These are phyloP conservation scores for Gardenia jasminoides DNA, from an alignment of 257 asterid species.

Conservation along the genomic window DNA sequence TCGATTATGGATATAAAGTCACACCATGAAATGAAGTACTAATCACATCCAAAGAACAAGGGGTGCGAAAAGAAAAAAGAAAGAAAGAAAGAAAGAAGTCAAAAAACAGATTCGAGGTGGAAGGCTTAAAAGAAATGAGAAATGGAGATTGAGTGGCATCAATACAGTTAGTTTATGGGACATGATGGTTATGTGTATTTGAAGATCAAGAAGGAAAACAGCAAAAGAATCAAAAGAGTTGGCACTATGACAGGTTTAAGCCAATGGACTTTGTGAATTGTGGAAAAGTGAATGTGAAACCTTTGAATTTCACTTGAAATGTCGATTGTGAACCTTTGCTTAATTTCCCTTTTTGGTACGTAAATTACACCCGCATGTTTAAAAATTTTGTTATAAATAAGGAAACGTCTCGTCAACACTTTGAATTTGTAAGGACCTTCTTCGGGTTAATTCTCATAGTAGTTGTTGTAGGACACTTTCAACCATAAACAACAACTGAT, in stretches of 20 bases:
- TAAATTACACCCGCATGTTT: background rate
- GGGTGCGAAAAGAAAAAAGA: background rate
- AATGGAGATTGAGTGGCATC: background rate
- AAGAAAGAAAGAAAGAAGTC: too few relatives aligned
- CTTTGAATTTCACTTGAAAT: background rate
- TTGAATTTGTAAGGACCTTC: background rate
- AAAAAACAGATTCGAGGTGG: background rate
- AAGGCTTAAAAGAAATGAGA: too few relatives aligned
- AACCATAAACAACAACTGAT: background rate
- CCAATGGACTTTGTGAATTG: background rate
- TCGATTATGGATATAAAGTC: background rate
- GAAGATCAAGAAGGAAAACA: background rate
- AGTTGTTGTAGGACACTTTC: background rate
- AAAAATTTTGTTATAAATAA: background rate
- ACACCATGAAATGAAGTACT: background rate
- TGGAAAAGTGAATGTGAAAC: background rate
- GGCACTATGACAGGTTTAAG: background rate
- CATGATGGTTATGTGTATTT: background rate
- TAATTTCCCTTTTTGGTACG: background rate
- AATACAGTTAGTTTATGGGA: background rate
- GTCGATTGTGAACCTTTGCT: too few relatives aligned
- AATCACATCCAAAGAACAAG: background rate
- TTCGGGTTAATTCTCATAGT: background rate
- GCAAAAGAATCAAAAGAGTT: background rate
- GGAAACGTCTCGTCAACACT: background rate